Evolutionary conservation across 345 rosid species (phyloP).

Genomic region (Populus pruinosa): DNA sequence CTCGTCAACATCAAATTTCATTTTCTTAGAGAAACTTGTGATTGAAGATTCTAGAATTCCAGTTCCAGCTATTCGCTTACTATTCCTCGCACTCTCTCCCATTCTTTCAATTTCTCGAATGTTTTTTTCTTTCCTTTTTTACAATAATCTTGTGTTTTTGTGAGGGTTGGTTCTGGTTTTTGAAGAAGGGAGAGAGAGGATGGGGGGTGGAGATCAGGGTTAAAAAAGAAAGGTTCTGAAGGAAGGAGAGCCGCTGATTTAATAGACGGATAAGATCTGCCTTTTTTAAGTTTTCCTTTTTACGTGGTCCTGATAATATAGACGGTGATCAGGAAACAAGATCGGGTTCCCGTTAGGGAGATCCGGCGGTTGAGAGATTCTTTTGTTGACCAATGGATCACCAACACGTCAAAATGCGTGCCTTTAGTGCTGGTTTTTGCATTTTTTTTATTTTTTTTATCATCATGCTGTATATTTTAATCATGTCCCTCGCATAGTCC

Average conservation of each 20-base stretch:
- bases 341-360: background rate
- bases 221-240: conserved; percentile 13
- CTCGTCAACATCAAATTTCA: conserved; percentile 16
- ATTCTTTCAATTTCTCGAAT: background rate
- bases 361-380: background rate
- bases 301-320: conserved; percentile 27
- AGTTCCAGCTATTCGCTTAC: conserved; percentile 29
- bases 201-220: background rate
- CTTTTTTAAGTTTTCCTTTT: conserved; percentile 12
- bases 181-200: background rate
- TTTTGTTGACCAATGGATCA: background rate
- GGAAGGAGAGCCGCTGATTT: conserved; percentile 33
- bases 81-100: conserved; percentile 34
- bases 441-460: too few species aligned
- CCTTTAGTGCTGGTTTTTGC: background rate
- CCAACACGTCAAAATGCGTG: background rate
- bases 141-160: conserved; percentile 5
- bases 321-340: background rate
- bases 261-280: conserved; percentile 38
- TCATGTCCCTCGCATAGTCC: too few species aligned
- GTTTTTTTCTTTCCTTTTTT: background rate
- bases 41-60: conserved; percentile 28
- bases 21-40: conserved; percentile 39
- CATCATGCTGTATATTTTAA: too few species aligned
- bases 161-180: conserved; percentile 22